Percentiles rank a stretch among this genome's conserved stretches.
phyloP scores from a whole-genome alignment of 495 filamentous ascomycete species.

The Neurospora sp. region DNA sequence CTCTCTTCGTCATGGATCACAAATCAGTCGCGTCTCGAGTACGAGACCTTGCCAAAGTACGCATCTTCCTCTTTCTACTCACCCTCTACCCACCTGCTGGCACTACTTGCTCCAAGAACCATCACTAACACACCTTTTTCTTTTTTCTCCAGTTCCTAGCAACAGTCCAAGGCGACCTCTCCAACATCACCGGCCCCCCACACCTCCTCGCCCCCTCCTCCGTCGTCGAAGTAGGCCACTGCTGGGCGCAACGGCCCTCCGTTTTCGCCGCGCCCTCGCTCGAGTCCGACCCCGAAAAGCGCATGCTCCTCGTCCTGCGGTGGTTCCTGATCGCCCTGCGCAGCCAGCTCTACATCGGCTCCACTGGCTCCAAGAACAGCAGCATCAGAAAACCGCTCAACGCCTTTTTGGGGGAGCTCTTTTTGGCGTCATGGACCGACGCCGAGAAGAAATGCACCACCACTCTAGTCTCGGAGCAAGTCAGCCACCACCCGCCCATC shows the following conservation, averaged over 20 bases:
- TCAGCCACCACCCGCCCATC: constrained; percentile 94
- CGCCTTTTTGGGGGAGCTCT: constrained; percentile 89
- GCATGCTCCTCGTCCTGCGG: constrained; percentile 65
- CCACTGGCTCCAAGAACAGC: constrained; percentile 2
- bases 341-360: constrained; percentile 52
- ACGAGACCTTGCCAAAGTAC: constrained; percentile 11
- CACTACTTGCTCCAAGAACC: background rate
- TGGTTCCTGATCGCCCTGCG: constrained; percentile 79
- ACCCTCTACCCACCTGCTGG: background rate
- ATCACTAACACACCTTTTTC: constrained; percentile 4
- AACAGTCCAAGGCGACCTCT: constrained; percentile 78
- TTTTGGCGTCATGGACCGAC: constrained; percentile 76
- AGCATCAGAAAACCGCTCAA: constrained; percentile 76
- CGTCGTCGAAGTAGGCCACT: constrained; percentile 74
- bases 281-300: constrained; percentile 59
- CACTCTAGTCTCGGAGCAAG: constrained; percentile 96
- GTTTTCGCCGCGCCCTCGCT: constrained; percentile 70
- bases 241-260: constrained; percentile 76
- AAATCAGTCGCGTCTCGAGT: constrained; percentile 8
- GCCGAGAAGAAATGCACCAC: constrained; percentile 87
- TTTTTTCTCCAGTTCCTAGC: constrained; percentile 51
- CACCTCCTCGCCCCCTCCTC: constrained; percentile 75
- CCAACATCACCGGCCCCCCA: constrained; percentile 75
- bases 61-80: background rate
- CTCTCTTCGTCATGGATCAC: constrained; percentile 5